phyloP scores from a whole-genome alignment of 2,329 filamentous ascomycete genomes.

The Cucurbitaria berberidis region DNA sequence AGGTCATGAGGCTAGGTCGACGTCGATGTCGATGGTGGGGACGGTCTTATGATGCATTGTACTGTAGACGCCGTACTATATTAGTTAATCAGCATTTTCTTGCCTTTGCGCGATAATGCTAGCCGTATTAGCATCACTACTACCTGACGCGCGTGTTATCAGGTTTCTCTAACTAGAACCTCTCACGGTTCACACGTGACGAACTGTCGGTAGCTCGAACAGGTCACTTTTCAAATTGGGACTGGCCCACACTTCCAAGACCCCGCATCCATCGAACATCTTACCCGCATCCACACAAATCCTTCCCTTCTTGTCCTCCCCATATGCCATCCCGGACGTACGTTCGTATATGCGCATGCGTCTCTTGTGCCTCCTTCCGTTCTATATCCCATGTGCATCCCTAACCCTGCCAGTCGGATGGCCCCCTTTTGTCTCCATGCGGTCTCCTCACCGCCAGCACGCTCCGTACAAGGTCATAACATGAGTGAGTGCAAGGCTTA shows the following conservation, averaged over 20 bases:
- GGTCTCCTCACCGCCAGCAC: not conserved
- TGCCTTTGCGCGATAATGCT: not conserved
- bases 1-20: not conserved
- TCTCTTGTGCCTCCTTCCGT: not conserved
- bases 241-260: no score
- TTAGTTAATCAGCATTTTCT: not conserved
- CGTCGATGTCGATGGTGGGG: no score
- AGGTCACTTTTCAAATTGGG: not conserved
- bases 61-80: not conserved
- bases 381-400: not conserved
- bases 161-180: not conserved
- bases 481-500: no score
- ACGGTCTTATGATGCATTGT: slow-evolving; percentile 1
- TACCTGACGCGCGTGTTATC: not conserved
- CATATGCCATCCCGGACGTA: no score
- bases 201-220: not conserved
- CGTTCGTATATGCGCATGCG: no score
- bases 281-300: no score
- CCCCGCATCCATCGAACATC: no score
- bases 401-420: not conserved
- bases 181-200: not conserved
- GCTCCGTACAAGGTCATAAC: not conserved
- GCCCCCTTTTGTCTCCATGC: not conserved
- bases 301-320: no score
- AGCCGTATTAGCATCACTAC: not conserved